phyloP scores from a whole-genome alignment of 2,329 filamentous ascomycete species.

The Apiospora hydei region DNA sequence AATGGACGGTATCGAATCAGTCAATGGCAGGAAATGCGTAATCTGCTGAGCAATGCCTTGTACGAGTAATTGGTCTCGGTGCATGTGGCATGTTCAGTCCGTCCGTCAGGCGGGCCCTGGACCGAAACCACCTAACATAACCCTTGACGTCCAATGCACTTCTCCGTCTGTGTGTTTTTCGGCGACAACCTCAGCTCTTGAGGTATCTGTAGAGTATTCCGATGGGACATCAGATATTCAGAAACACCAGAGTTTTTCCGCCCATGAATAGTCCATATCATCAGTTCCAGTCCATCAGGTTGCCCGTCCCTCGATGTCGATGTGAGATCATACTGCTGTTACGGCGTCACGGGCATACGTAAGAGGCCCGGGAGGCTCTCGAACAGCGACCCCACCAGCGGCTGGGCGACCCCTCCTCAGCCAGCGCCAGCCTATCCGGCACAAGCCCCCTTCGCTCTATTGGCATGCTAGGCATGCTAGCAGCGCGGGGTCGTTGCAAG shows the following conservation, averaged over 20 bases:
- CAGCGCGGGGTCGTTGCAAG: constrained; percentile 16
- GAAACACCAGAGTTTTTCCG: not conserved
- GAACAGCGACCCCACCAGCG: not conserved
- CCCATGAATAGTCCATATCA: not conserved
- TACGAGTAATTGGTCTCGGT: constrained; percentile 2
- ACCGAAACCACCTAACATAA: too few species aligned
- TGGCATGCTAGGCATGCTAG: constrained; percentile 20
- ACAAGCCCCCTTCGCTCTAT: constrained; percentile 9
- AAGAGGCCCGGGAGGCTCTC: not conserved
- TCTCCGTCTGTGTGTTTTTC: not conserved
- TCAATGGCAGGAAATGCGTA: not conserved
- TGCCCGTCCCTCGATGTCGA: not conserved
- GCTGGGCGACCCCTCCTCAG: not conserved
- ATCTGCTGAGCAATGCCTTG: not conserved
- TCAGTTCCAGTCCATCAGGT: not conserved
- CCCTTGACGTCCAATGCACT: not conserved
- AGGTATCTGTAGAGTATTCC: not conserved
- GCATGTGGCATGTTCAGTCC: not conserved
- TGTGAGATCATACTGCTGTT: not conserved
- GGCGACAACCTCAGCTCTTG: not conserved
- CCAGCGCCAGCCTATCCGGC: constrained; percentile 8
- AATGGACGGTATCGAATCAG: not conserved
- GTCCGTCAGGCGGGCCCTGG: not conserved
- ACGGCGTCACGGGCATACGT: constrained; percentile 8
- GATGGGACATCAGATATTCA: not conserved